A percentile compares a stretch with the other conserved stretches of the same genome.
Evolutionary conservation across 805 yeast genomes (phyloP).

Genomic region (Hanseniaspora meyeri): DNA sequence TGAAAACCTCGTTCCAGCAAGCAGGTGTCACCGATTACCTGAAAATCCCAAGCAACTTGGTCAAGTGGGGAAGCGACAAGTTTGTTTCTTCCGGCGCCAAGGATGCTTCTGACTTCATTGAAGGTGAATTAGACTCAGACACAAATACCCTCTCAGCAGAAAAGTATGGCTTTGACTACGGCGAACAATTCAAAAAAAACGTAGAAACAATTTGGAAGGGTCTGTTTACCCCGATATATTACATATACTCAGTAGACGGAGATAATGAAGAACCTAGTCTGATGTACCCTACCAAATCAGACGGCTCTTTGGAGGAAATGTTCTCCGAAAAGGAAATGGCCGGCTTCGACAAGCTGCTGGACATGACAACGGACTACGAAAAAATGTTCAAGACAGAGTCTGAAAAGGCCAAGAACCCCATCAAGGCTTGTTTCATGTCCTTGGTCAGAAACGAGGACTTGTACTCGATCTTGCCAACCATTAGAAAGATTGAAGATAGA

Average conservation of each 20-base stretch:
- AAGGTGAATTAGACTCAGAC: not conserved
- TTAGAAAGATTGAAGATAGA: conserved; percentile 62
- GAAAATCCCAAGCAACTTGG: not conserved
- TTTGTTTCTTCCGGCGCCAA: not conserved
- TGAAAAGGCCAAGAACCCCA: conserved; percentile 16
- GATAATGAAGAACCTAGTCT: not conserved
- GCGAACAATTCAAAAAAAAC: conserved; percentile 3
- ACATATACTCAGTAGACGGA: not conserved
- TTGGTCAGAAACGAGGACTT: conserved; percentile 61
- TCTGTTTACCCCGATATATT: conserved; percentile 11
- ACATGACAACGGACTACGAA: conserved; percentile 7
- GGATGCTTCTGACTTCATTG: not conserved
- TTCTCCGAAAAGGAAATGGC: not conserved
- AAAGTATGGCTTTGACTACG: conserved; percentile 10
- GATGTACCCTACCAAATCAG: conserved; percentile 8
- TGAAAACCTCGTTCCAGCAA: not conserved
- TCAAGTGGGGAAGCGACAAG: conserved; percentile 11
- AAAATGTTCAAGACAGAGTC: conserved; percentile 7
- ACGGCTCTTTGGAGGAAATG: not conserved
- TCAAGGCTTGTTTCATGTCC: conserved; percentile 35
- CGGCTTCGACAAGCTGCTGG: not conserved
- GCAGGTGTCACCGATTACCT: not conserved
- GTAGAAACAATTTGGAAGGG: conserved; percentile 13
- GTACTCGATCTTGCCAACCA: conserved; percentile 44
- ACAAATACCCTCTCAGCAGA: not conserved